These are phyloP conservation scores for Capniomyces stellatus DNA, from an alignment of 371 early-diverging fungal species.

Conservation along the genomic window DNA sequence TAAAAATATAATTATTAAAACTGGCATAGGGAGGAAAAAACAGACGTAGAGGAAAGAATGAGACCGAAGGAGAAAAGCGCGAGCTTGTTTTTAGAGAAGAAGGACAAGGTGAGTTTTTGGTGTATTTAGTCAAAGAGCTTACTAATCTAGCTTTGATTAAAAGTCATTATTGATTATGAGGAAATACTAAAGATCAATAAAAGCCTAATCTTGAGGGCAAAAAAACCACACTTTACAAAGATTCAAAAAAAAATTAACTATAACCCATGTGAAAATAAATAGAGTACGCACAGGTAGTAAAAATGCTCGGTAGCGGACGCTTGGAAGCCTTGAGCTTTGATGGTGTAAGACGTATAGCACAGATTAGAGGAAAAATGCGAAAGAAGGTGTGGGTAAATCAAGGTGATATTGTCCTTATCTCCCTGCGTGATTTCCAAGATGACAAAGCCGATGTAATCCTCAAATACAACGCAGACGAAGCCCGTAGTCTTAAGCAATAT, in stretches of 20 bases:
- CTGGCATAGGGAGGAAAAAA: slow-evolving; percentile 81
- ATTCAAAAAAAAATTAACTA: too few relatives aligned
- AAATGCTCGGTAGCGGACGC: slow-evolving; percentile 96
- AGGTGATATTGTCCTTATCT: slow-evolving; percentile 90
- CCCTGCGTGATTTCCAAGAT: slow-evolving; percentile 93
- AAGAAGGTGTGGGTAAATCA: slow-evolving; percentile 94
- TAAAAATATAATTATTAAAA: not conserved
- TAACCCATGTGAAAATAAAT: too few relatives aligned
- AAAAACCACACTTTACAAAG: too few relatives aligned
- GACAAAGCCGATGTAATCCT: slow-evolving; percentile 93
- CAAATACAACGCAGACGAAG: slow-evolving; percentile 96
- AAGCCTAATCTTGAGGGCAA: too few relatives aligned
- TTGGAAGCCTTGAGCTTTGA: slow-evolving; percentile 90
- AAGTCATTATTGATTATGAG: too few relatives aligned
- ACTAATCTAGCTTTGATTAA: too few relatives aligned
- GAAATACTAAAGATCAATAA: too few relatives aligned
- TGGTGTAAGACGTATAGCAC: slow-evolving; percentile 80
- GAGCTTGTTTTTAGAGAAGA: slow-evolving; percentile 89
- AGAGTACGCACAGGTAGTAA: slow-evolving; percentile 90
- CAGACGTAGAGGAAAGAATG: slow-evolving; percentile 93
- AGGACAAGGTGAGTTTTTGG: too few relatives aligned
- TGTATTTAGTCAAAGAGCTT: too few relatives aligned
- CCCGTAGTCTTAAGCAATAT: slow-evolving; percentile 82
- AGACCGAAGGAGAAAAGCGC: slow-evolving; percentile 83
- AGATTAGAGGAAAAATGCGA: slow-evolving; percentile 95